Evolutionary conservation across 176 grass and related monocot species (phyloP).

Genomic region (Oropetium thomaeum): DNA sequence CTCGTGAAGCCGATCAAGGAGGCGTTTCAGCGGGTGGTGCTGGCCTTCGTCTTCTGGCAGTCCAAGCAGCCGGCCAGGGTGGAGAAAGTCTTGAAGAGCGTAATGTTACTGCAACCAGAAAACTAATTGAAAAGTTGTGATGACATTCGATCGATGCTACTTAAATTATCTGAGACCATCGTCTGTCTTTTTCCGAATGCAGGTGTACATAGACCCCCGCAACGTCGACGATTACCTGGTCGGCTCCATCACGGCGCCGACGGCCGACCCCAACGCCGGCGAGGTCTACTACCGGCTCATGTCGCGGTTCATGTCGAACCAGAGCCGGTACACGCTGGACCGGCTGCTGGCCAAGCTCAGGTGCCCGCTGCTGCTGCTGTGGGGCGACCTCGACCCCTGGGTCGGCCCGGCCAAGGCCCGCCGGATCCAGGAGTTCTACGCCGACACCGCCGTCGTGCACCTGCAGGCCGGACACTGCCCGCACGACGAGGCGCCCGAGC

Average conservation of each 20-base stretch:
- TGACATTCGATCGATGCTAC: too few species aligned
- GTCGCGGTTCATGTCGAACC: slow-evolving; percentile 90
- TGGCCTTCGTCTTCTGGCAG: slow-evolving; percentile 91
- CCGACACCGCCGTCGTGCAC: slow-evolving; percentile 63
- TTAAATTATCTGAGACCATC: not conserved
- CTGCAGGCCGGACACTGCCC: slow-evolving; percentile 90
- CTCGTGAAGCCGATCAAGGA: slow-evolving; percentile 73
- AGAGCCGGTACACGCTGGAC: slow-evolving; percentile 89
- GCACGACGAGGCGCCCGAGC: slow-evolving; percentile 93
- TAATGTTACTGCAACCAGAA: not conserved
- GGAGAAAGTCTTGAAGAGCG: slow-evolving; percentile 89
- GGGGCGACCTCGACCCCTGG: slow-evolving; percentile 94
- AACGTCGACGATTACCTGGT: slow-evolving; percentile 92
- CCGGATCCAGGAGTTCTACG: slow-evolving; percentile 78
- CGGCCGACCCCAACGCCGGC: slow-evolving; percentile 79
- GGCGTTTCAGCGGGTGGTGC: slow-evolving; percentile 58
- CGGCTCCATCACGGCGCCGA: slow-evolving; percentile 72
- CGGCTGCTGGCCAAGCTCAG: slow-evolving; percentile 59
- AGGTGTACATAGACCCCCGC: slow-evolving; percentile 72
- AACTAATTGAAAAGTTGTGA: too few species aligned
- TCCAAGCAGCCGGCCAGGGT: slow-evolving; percentile 85
- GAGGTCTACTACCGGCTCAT: slow-evolving; percentile 92
- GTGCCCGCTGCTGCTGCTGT: slow-evolving; percentile 85
- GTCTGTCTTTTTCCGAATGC: not conserved
- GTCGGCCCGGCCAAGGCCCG: slow-evolving; percentile 72